A percentile compares a stretch with the other conserved stretches of the same genome.
phyloP scores from a whole-genome alignment of 176 grass and related monocot species.

The Eragrostis curvula region DNA sequence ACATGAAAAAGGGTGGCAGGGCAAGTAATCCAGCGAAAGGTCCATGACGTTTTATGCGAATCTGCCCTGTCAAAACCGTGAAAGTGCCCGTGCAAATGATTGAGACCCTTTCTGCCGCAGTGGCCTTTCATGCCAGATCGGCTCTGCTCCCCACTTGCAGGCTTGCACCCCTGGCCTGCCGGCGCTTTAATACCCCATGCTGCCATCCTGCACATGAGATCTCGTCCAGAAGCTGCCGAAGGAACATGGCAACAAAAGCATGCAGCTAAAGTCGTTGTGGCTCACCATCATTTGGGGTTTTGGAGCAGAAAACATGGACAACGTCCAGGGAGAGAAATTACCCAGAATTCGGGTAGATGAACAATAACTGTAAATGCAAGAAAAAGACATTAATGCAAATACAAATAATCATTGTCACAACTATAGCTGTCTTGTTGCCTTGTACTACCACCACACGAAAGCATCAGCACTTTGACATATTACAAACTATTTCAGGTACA shows the following conservation, averaged over 20 bases:
- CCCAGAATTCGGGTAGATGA: neutral
- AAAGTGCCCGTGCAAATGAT: constrained; percentile 45
- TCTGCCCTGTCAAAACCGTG: constrained; percentile 42
- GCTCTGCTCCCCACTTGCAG: constrained; percentile 28
- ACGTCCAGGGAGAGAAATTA: neutral
- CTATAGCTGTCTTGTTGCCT: constrained; percentile 44
- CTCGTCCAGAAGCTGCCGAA: constrained; percentile 25
- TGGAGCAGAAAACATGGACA: constrained; percentile 8
- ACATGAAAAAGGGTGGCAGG: constrained; percentile 19
- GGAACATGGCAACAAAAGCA: constrained; percentile 26
- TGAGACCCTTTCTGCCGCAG: constrained; percentile 13
- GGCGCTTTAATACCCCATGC: constrained; percentile 38
- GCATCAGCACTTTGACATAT: constrained; percentile 49
- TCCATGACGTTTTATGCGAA: constrained; percentile 39
- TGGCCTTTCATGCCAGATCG: constrained; percentile 46
- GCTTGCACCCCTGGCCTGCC: constrained; percentile 21
- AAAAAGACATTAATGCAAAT: neutral
- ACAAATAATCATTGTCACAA: constrained; percentile 52
- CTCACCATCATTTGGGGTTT: constrained; percentile 4
- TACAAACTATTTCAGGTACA: constrained; percentile 58
- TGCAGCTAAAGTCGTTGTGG: constrained; percentile 12
- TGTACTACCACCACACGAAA: constrained; percentile 51
- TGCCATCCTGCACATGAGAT: constrained; percentile 46
- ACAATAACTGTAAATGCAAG: neutral
- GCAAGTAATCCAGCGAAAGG: constrained; percentile 39